Conservation (phyloP, 1,139 yeast species). For the Petasospora rhodanensis region DNA sequence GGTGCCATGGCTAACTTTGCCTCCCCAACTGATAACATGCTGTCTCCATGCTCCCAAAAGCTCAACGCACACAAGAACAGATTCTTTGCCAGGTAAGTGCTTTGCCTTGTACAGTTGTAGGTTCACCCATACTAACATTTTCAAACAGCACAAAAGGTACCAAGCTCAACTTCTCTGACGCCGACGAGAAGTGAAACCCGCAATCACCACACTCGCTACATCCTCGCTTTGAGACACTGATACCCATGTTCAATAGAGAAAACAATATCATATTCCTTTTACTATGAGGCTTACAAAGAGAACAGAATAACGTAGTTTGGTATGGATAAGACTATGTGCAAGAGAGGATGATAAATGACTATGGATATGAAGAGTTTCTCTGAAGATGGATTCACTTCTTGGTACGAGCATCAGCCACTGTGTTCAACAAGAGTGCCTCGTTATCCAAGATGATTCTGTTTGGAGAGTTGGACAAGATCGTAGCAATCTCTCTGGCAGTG, state of each 20-base stretch:
- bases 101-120: constrained; percentile 3
- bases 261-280: too few species aligned
- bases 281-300: not conserved
- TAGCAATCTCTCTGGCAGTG: constrained; percentile 95
- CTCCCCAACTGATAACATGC: constrained; percentile 53
- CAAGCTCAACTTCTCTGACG: constrained; percentile 22
- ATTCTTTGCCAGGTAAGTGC: constrained; percentile 29
- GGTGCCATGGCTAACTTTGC: constrained; percentile 32
- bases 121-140: constrained; percentile 4
- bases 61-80: constrained; percentile 44
- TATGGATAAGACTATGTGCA: constrained; percentile 6
- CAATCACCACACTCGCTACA: too few species aligned
- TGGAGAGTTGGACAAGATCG: constrained; percentile 78
- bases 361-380: not conserved
- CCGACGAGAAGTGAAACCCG: constrained; percentile 2
- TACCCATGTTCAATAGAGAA: too few species aligned
- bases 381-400: constrained; percentile 19
- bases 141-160: constrained; percentile 24
- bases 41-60: constrained; percentile 57
- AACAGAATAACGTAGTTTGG: too few species aligned
- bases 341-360: not conserved
- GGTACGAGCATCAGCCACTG: constrained; percentile 58
- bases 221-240: too few species aligned
- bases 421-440: constrained; percentile 86
- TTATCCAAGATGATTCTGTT: constrained; percentile 89